Evolutionary conservation across 495 filamentous ascomycete species (phyloP), one percentile per base, ranked within the genome.

Genomic region (Aspergillus saccharolyticus): DNA sequence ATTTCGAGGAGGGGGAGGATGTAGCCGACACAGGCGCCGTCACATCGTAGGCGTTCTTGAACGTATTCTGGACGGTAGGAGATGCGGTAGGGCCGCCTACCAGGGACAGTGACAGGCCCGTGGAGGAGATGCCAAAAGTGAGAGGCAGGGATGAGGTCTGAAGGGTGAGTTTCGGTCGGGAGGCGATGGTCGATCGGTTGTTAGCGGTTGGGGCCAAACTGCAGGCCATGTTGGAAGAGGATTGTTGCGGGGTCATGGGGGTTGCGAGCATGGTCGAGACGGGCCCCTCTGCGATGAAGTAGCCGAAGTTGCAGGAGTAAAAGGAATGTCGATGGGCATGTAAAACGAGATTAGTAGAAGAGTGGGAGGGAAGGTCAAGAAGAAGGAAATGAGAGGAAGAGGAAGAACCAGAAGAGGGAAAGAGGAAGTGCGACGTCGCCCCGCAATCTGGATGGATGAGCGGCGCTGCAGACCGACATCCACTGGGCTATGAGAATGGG

Each of bases 41-140:
- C 30, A 80, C 80, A 25, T 88, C 85, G 66, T 91, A 90, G 55
- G 85, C 83, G 68, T 95, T 94, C 30, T 83, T 84, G 61, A 90
- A 86, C 39, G 89, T 95, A 67, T 93, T 95, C 68, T 89, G 87
- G 20, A 84, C 74, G 4, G 89, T 94, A 6, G 89, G 89, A 8
- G 89, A 91, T 10, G 78, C 76, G 28, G 81, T 82, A 17, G 87
- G 76, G 43, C 87, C 79, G 2, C 85, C 69, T 33, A 84, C 78
- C 44, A 81, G 71, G 25, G 82, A 74, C 50, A 85, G 69, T 21
- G 79, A 80, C 54, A 87, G 68, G 30, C 81, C 80, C 3, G 80
- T 82, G 2, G 74, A 74, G 7, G 77, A 81, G 22, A 70, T 78
- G 61, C 82, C 80, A 53, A 80, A 82, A n/a, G 79, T 75, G 15